Evolutionary conservation across 805 yeast species (phyloP).

Genomic region (Myxozyma sirexii): DNA sequence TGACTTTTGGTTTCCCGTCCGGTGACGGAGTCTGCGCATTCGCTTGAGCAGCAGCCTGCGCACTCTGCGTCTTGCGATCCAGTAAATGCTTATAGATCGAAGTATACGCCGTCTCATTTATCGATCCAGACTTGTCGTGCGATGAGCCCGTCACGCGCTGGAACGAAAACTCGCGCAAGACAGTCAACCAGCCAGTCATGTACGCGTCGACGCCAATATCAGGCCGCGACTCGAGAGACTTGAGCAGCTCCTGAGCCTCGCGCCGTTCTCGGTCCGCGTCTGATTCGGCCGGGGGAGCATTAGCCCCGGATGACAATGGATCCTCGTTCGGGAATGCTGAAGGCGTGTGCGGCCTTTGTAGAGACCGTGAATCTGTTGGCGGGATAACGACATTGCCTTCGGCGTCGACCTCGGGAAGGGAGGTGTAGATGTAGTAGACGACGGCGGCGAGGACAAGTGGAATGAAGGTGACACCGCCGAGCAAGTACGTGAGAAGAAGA

Average conservation of each 20-base stretch:
- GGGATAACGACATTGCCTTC: slow-evolving; percentile 18
- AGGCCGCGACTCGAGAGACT: slow-evolving; percentile 55
- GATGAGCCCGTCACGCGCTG: slow-evolving; percentile 33
- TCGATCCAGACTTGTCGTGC: slow-evolving; percentile 34
- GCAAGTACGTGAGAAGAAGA: slow-evolving; percentile 55
- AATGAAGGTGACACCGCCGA: slow-evolving; percentile 82
- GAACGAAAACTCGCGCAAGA: slow-evolving; percentile 66
- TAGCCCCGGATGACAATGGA: neutral
- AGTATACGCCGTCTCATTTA: slow-evolving; percentile 59
- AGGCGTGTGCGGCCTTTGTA: slow-evolving; percentile 26
- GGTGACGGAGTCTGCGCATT: slow-evolving; percentile 25
- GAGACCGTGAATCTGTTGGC: neutral
- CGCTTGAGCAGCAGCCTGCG: neutral
- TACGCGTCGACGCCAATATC: slow-evolving; percentile 66
- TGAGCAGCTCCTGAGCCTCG: slow-evolving; percentile 58
- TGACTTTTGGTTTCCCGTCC: slow-evolving; percentile 45
- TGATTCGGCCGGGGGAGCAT: neutral
- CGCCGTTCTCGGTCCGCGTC: slow-evolving; percentile 40
- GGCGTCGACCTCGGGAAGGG: slow-evolving; percentile 41
- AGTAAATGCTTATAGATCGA: slow-evolving; percentile 59
- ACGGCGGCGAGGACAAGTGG: slow-evolving; percentile 55
- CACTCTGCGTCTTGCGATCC: slow-evolving; percentile 28
- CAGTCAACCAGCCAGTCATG: slow-evolving; percentile 74
- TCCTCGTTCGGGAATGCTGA: neutral
- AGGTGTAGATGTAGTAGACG: slow-evolving; percentile 46